phyloP scores from a whole-genome alignment of 495 filamentous ascomycete genomes.

The Neurospora africana region DNA sequence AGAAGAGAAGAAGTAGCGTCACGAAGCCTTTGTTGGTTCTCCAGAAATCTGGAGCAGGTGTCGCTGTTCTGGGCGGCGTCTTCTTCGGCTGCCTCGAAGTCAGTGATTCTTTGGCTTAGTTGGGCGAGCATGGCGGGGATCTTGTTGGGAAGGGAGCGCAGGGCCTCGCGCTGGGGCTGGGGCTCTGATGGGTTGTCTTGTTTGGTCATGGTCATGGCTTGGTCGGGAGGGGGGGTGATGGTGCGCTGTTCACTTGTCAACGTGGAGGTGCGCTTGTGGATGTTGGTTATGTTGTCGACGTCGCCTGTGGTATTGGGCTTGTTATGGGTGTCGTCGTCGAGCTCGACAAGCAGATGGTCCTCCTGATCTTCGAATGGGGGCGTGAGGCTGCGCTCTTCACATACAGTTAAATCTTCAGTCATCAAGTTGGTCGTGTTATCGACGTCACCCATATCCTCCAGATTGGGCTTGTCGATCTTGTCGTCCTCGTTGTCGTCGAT shows the following conservation, averaged over 20 bases:
- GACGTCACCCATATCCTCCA: background rate
- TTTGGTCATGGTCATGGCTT: background rate
- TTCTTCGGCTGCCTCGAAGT: background rate
- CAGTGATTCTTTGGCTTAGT: background rate
- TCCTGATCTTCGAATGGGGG: fast-evolving
- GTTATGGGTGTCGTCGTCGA: background rate
- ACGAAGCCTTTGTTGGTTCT: background rate
- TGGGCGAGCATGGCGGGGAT: background rate
- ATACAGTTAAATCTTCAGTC: no score
- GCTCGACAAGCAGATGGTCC: background rate
- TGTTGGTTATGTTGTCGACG: background rate
- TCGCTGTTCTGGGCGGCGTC: background rate
- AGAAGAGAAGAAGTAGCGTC: background rate
- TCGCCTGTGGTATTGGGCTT: fast-evolving
- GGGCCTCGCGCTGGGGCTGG: background rate
- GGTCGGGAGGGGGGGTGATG: background rate
- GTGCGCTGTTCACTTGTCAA: background rate
- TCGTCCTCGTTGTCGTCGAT: background rate
- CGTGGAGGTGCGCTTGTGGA: background rate
- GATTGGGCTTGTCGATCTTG: background rate
- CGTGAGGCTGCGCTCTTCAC: background rate
- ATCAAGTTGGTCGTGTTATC: no score
- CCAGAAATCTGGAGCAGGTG: background rate
- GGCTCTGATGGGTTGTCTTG: background rate
- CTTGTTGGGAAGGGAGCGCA: background rate